Conservation (phyloP, 2,329 filamentous ascomycete genomes). For the Penicillium frequentans region DNA sequence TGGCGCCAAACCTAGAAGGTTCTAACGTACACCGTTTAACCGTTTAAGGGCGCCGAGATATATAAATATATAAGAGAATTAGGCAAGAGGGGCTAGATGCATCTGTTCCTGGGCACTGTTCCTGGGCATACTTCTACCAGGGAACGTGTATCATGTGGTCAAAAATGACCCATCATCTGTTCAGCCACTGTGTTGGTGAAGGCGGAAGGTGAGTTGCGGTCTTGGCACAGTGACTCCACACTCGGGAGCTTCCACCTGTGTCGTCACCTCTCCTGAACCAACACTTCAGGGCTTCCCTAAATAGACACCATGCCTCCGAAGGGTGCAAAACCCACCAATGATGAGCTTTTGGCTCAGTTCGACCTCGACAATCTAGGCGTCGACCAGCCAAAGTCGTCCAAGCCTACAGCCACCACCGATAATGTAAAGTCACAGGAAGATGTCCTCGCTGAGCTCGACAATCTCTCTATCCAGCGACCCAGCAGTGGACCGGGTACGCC, state of each 20-base stretch:
- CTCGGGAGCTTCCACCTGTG: constrained; percentile 23
- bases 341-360: constrained; percentile 53
- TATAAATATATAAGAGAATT: background rate
- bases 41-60: background rate
- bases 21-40: background rate
- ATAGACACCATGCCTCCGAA: constrained; percentile 37
- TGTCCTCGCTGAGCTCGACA: constrained; percentile 83
- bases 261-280: constrained; percentile 26
- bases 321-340: constrained; percentile 43
- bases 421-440: constrained; percentile 60
- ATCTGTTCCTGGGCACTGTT: background rate
- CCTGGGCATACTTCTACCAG: background rate
- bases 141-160: background rate
- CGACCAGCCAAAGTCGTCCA: constrained; percentile 33
- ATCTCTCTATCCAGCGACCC: constrained; percentile 70
- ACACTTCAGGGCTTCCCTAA: background rate
- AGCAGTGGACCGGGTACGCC: constrained; percentile 78
- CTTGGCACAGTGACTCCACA: constrained; percentile 24
- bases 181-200: background rate
- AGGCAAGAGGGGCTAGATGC: background rate
- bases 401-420: constrained; percentile 23
- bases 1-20: background rate
- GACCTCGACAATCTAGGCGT: constrained; percentile 51
- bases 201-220: constrained; percentile 2
- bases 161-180: background rate